phyloP scores from a whole-genome alignment of 129 eudicot species.

The Flaveria bidentis region DNA sequence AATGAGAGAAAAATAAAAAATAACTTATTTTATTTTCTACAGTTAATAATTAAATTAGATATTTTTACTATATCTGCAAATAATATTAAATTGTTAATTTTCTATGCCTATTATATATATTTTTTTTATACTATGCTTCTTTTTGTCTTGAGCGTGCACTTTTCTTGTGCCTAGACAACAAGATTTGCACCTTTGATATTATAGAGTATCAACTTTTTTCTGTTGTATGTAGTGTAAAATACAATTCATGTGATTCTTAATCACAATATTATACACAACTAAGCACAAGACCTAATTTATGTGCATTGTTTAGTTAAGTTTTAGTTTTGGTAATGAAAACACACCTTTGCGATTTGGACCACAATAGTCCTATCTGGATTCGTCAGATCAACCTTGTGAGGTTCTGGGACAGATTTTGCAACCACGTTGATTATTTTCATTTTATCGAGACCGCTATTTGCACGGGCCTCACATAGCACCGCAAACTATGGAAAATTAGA shows the following conservation, averaged over 20 bases:
- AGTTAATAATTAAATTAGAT: too few relatives aligned
- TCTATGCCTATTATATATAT: background rate
- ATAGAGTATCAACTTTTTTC: background rate
- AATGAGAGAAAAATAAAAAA: too few relatives aligned
- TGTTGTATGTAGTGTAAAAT: background rate
- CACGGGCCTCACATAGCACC: conserved; percentile 90
- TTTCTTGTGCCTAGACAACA: background rate
- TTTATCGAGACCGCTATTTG: conserved; percentile 88
- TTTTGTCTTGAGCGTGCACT: background rate
- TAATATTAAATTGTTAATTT: background rate
- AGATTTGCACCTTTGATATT: background rate
- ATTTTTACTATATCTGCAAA: background rate
- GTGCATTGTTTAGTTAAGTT: background rate
- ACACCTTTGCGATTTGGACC: conserved; percentile 91
- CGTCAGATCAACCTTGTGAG: conserved; percentile 87
- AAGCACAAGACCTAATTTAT: background rate
- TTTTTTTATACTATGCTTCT: background rate
- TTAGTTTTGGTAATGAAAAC: background rate
- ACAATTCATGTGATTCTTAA: background rate
- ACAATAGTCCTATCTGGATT: conserved; percentile 79
- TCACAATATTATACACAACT: background rate
- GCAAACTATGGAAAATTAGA: conserved; percentile 59
- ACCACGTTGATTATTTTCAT: conserved; percentile 77
- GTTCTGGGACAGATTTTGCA: conserved; percentile 82
- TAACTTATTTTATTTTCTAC: too few relatives aligned